These are phyloP conservation scores for Suillus hirtellus DNA, from an alignment of 768 basidiomycete species.

Conservation along the genomic window DNA sequence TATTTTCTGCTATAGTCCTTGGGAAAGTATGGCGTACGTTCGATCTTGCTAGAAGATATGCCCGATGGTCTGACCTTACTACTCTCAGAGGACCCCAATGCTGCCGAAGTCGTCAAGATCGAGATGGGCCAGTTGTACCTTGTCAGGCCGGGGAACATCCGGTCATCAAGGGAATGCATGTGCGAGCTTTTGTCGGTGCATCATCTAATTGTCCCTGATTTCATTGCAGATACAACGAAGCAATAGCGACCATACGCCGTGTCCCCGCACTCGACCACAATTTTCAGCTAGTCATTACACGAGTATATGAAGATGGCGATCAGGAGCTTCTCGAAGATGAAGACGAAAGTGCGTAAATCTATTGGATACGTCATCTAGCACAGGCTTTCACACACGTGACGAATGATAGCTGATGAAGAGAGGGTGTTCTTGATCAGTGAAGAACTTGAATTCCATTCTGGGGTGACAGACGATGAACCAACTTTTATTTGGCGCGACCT, in stretches of 20 bases:
- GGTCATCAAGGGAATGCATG: conserved; percentile 97
- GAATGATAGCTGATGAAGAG: conserved; percentile 82
- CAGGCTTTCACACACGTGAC: conserved; percentile 12
- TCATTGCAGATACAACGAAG: conserved; percentile 81
- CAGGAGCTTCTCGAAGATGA: conserved; percentile 94
- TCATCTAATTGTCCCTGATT: conserved; percentile 6
- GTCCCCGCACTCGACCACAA: conserved; percentile 74
- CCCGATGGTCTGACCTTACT: conserved; percentile 25
- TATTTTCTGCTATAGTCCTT: conserved; percentile 53
- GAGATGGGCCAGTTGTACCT: conserved; percentile 90
- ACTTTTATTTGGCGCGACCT: conserved; percentile 92
- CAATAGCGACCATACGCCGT: conserved; percentile 90
- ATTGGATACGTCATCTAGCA: conserved; percentile 2
- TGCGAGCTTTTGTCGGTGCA: conserved; percentile 40
- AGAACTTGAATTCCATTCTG: conserved; percentile 82
- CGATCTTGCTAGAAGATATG: conserved; percentile 17
- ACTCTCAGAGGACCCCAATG: conserved; percentile 83
- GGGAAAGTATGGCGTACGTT: conserved; percentile 94
- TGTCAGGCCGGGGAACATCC: conserved; percentile 86
- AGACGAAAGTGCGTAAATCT: conserved; percentile 68
- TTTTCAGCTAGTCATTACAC: conserved; percentile 92
- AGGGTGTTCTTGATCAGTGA: conserved; percentile 89
- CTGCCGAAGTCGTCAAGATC: conserved; percentile 93
- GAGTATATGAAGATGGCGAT: conserved; percentile 96
- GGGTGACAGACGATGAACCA: conserved; percentile 71